Evolutionary conservation across 1,139 yeast genomes (phyloP).

Genomic region (Dujonia santamariae): DNA sequence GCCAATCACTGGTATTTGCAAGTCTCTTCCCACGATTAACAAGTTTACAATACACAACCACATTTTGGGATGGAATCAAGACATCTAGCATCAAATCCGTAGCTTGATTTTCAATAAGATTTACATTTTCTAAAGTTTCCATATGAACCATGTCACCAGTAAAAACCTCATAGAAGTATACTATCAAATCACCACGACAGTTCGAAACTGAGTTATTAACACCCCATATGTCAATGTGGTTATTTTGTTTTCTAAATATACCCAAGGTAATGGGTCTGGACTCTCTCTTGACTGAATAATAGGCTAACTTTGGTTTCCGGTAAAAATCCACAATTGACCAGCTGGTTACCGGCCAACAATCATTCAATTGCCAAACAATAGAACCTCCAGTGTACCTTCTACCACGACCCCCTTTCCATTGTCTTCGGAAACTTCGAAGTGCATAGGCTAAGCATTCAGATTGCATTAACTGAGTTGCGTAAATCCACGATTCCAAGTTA

Average conservation of each 20-base stretch:
- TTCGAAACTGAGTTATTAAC: constrained; percentile 26
- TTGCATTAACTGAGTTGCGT: constrained; percentile 49
- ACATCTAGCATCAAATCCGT: neutral
- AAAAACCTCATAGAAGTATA: constrained; percentile 28
- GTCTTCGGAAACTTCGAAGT: constrained; percentile 43
- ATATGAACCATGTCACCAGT: constrained; percentile 22
- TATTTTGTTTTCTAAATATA: constrained; percentile 24
- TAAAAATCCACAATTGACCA: constrained; percentile 46
- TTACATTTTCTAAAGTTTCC: neutral
- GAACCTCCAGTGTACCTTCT: constrained; percentile 37
- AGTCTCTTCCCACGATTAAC: constrained; percentile 17
- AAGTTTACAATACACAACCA: constrained; percentile 21
- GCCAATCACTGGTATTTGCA: constrained; percentile 46
- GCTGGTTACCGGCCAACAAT: constrained; percentile 49
- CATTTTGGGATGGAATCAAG: constrained; percentile 6
- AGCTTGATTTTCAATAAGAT: neutral
- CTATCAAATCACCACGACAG: constrained; percentile 20
- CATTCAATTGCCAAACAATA: constrained; percentile 50
- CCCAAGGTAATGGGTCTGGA: constrained; percentile 33
- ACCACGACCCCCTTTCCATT: constrained; percentile 35
- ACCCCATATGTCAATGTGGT: constrained; percentile 41
- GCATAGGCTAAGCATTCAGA: constrained; percentile 48
- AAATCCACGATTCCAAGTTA: constrained; percentile 41
- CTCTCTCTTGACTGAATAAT: constrained; percentile 45
- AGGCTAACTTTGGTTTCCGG: constrained; percentile 40